These are phyloP conservation scores for Prunus mongolica DNA, from an alignment of 306 rosid genomes.

Conservation along the genomic window DNA sequence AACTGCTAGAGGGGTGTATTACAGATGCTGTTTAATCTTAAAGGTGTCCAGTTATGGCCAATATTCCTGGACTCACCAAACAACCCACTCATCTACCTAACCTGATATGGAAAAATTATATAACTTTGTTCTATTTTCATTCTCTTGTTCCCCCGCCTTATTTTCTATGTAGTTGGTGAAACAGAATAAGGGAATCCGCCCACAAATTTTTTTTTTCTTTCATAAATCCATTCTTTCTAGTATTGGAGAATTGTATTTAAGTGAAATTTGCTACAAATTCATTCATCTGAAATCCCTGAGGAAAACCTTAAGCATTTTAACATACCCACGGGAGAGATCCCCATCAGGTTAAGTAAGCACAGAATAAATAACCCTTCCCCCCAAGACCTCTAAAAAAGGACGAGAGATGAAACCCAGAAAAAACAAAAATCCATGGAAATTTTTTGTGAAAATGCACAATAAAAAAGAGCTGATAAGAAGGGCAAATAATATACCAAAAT, in stretches of 20 bases:
- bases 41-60: not conserved
- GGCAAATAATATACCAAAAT: conserved; percentile 28
- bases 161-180: not conserved
- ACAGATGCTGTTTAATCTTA: not conserved
- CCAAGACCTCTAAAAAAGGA: not conserved
- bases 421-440: not conserved
- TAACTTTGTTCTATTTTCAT: not conserved
- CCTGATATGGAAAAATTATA: not conserved
- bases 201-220: not conserved
- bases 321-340: not conserved
- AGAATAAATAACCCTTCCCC: not conserved
- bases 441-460: not conserved
- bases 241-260: not conserved
- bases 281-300: not conserved
- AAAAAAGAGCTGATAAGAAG: not conserved
- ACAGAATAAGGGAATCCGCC: conserved; percentile 1
- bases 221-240: not conserved
- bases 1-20: not conserved
- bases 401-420: not conserved
- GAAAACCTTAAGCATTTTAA: not conserved
- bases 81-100: not conserved
- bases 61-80: not conserved
- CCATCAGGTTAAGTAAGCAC: not conserved
- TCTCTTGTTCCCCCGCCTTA: not conserved
- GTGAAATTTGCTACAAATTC: not conserved